These are phyloP conservation scores for Zoysia japonica DNA, from an alignment of 176 grass and related monocot genomes.

Conservation along the genomic window DNA sequence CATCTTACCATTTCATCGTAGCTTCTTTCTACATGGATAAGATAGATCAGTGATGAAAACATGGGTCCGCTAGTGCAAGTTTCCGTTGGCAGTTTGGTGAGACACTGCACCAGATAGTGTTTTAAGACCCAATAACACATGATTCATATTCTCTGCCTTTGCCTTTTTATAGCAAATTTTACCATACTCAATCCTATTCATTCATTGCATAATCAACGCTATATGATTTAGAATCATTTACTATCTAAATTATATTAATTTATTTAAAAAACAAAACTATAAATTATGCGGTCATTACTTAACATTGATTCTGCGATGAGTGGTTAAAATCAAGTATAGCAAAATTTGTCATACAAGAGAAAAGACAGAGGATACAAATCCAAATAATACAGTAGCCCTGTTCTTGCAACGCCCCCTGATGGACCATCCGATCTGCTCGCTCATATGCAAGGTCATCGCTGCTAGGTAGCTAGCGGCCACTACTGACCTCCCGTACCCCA, in stretches of 20 bases:
- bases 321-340: too few relatives aligned
- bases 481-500: background rate
- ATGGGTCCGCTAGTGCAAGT: constrained; percentile 22
- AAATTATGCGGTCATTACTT: too few relatives aligned
- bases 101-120: background rate
- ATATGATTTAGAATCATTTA: too few relatives aligned
- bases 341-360: too few relatives aligned
- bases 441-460: constrained; percentile 12
- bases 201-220: too few relatives aligned
- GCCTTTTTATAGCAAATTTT: too few relatives aligned
- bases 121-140: constrained; percentile 36
- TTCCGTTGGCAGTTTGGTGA: constrained; percentile 38
- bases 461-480: constrained; percentile 35
- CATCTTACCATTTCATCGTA: background rate
- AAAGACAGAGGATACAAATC: too few relatives aligned
- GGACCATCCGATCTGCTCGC: constrained; percentile 13
- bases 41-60: background rate
- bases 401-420: background rate
- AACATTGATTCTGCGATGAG: too few relatives aligned
- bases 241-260: too few relatives aligned
- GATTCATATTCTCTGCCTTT: too few relatives aligned
- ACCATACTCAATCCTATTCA: too few relatives aligned
- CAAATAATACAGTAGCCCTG: constrained; percentile 23
- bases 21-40: background rate
- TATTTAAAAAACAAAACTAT: too few relatives aligned